These are phyloP conservation scores for Leucocoprinus birnbaumii DNA, from an alignment of 768 basidiomycete genomes.

Conservation along the genomic window DNA sequence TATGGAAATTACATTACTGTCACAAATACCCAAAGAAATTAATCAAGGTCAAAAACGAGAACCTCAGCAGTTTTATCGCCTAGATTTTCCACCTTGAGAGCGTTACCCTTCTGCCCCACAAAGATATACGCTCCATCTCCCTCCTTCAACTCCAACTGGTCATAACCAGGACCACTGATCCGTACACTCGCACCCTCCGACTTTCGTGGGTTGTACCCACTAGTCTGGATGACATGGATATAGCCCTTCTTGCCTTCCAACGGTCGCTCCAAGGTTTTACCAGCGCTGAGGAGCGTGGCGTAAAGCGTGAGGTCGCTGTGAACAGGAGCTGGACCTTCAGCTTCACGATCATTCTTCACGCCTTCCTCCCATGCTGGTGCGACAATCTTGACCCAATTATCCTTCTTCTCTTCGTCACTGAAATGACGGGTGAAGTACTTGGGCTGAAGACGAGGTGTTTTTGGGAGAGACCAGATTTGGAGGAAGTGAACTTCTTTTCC, in stretches of 20 bases:
- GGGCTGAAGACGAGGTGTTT: slow-evolving; percentile 50
- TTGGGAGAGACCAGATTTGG: slow-evolving; percentile 50
- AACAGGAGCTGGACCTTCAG: slow-evolving; percentile 77
- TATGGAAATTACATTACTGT: background rate
- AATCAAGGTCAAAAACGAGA: slow-evolving; percentile 77
- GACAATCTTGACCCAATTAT: slow-evolving; percentile 71
- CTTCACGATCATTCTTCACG: slow-evolving; percentile 60
- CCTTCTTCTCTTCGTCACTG: slow-evolving; percentile 75
- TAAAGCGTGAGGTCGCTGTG: slow-evolving; percentile 67
- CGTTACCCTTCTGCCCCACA: slow-evolving; percentile 39
- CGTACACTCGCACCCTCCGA: slow-evolving; percentile 58
- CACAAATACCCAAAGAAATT: background rate
- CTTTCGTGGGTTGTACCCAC: slow-evolving; percentile 66
- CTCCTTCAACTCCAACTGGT: slow-evolving; percentile 62
- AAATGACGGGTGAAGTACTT: slow-evolving; percentile 90
- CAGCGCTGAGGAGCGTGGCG: slow-evolving; percentile 68
- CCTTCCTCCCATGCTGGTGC: slow-evolving; percentile 63
- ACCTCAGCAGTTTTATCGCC: slow-evolving; percentile 71
- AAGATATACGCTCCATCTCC: slow-evolving; percentile 85
- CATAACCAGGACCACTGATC: slow-evolving; percentile 36
- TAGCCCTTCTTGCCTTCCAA: slow-evolving; percentile 66
- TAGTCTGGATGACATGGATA: slow-evolving; percentile 82
- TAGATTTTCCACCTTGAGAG: slow-evolving; percentile 52
- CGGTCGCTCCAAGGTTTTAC: slow-evolving; percentile 47
- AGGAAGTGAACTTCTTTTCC: slow-evolving; percentile 44